These are phyloP conservation scores for Yarrowia keelungensis DNA, from an alignment of 805 yeast species.

Conservation along the genomic window DNA sequence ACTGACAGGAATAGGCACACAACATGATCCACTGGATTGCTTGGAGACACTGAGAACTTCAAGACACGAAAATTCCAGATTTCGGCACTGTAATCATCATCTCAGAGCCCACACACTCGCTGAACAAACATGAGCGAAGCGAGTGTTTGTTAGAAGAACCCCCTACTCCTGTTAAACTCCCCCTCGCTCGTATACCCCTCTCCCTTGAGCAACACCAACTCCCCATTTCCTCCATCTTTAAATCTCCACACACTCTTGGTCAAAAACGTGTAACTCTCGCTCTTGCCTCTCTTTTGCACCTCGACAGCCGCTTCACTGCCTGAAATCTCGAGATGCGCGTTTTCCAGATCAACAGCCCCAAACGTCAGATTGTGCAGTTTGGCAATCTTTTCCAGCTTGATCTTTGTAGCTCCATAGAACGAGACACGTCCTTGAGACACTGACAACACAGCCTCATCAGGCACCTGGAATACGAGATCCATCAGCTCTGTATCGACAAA, in stretches of 20 bases:
- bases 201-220: conserved; percentile 18
- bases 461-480: conserved; percentile 54
- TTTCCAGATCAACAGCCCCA: not conserved
- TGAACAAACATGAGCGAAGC: too few relatives aligned
- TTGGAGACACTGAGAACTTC: too few relatives aligned
- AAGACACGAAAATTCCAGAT: too few relatives aligned
- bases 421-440: not conserved
- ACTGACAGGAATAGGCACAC: too few relatives aligned
- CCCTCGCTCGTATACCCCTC: conserved; percentile 23
- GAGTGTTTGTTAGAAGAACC: conserved; percentile 2
- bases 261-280: not conserved
- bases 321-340: conserved; percentile 25
- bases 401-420: conserved; percentile 7
- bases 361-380: not conserved
- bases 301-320: conserved; percentile 7
- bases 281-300: conserved; percentile 7
- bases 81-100: too few relatives aligned
- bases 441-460: conserved; percentile 19
- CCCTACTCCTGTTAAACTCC: conserved; percentile 15
- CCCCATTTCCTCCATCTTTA: not conserved
- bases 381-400: conserved; percentile 19
- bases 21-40: too few relatives aligned
- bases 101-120: too few relatives aligned
- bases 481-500: conserved; percentile 53
- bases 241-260: conserved; percentile 36